phyloP scores from a whole-genome alignment of 2,329 filamentous ascomycete genomes.

The Tolypocladium pustulatum region DNA sequence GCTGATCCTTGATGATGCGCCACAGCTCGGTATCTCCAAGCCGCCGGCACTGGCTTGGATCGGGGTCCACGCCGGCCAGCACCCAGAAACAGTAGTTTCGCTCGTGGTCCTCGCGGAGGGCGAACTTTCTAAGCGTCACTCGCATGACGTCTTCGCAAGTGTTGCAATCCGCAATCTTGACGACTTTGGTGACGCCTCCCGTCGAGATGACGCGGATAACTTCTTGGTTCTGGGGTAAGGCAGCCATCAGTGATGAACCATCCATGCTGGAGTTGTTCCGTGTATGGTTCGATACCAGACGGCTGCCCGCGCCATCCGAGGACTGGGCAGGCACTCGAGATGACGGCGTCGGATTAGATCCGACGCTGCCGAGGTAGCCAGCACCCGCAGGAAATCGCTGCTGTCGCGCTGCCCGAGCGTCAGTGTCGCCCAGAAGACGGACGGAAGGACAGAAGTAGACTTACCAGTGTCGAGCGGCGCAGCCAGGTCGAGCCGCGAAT shows the following conservation, averaged over 20 bases:
- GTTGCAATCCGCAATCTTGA: conserved; percentile 86
- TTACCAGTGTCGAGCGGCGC: conserved; percentile 36
- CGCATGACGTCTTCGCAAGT: conserved; percentile 89
- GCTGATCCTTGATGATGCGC: conserved; percentile 80
- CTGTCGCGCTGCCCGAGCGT: conserved; percentile 38
- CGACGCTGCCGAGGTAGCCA: conserved; percentile 35
- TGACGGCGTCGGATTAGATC: conserved; percentile 32
- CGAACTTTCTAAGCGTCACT: conserved; percentile 78
- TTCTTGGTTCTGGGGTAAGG: conserved; percentile 74
- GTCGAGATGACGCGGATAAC: conserved; percentile 91
- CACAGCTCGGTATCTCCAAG: conserved; percentile 81
- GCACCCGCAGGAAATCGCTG: conserved; percentile 47
- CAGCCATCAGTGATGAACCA: conserved; percentile 74
- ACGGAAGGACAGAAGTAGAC: conserved; percentile 17
- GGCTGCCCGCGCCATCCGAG: conserved; percentile 52
- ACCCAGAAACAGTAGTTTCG: conserved; percentile 97
- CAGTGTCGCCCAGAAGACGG: conserved; percentile 42
- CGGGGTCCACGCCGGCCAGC: conserved; percentile 72
- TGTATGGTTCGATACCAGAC: conserved; percentile 57
- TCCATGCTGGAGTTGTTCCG: conserved; percentile 79
- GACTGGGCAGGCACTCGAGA: conserved; percentile 49
- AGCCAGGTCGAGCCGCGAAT: conserved; percentile 47
- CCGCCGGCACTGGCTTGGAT: conserved; percentile 69
- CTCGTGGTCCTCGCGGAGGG: conserved; percentile 79
- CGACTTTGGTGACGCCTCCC: conserved; percentile 81